Conservation (phyloP, 192 early-diverging fungal genomes). For the Geosiphon pyriformis region DNA sequence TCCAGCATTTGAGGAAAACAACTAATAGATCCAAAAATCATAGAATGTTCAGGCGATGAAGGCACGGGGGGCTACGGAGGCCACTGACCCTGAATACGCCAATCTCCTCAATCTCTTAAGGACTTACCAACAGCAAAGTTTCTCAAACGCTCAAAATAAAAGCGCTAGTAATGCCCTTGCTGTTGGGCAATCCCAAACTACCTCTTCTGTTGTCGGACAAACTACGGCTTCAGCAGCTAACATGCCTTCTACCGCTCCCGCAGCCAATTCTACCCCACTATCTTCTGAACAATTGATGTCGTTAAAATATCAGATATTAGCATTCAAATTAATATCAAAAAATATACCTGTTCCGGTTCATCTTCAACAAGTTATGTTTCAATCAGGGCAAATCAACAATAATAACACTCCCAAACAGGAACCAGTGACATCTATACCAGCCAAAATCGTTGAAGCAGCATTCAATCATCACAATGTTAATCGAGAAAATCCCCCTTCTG, state of each 20-base stretch:
- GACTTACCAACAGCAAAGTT: conserved; percentile 34
- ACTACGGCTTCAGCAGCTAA: conserved; percentile 18
- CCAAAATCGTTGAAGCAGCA: conserved; percentile 53
- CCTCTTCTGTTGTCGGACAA: conserved; percentile 36
- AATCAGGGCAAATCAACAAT: conserved; percentile 35
- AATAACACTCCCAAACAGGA: conserved; percentile 39
- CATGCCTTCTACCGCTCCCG: conserved; percentile 32
- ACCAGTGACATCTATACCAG: conserved; percentile 40
- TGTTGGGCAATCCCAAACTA: conserved; percentile 43
- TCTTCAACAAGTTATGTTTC: conserved; percentile 67
- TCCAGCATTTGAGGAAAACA: no score
- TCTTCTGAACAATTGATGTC: conserved; percentile 58
- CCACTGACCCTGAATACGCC: conserved; percentile 69
- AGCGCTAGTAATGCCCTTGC: conserved; percentile 41
- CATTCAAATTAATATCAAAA: conserved; percentile 73
- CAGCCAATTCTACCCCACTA: conserved; percentile 41
- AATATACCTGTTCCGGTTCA: conserved; percentile 73
- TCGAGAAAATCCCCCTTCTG: conserved; percentile 9
- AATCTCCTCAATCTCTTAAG: conserved; percentile 57
- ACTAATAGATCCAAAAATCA: no score
- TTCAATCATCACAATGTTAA: conserved; percentile 32
- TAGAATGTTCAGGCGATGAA: conserved; percentile 52
- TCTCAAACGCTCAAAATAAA: conserved; percentile 31
- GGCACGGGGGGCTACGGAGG: conserved; percentile 67
- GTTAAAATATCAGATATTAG: conserved; percentile 78